These are phyloP conservation scores for Coemansia sp. DNA, from an alignment of 192 early-diverging fungal genomes.

Conservation along the genomic window DNA sequence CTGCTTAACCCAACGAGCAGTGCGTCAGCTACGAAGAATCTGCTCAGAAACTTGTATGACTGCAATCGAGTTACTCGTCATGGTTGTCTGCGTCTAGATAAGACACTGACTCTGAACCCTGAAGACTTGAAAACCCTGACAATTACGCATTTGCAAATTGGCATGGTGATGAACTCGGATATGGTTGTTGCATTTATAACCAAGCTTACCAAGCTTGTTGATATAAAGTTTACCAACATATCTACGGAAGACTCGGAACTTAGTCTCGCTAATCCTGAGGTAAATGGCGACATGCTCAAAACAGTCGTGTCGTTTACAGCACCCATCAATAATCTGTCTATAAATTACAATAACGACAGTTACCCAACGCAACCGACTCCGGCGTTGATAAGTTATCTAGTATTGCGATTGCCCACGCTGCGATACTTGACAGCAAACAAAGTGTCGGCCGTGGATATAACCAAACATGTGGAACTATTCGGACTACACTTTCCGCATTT, in stretches of 20 bases:
- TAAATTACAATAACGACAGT: background rate
- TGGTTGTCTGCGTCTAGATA: slow-evolving; percentile 2
- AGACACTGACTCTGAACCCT: background rate
- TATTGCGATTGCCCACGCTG: background rate
- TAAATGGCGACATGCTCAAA: background rate
- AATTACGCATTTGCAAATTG: slow-evolving; percentile 2
- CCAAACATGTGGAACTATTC: background rate
- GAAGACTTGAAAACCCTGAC: background rate
- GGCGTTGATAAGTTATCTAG: background rate
- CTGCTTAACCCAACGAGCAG: background rate
- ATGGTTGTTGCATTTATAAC: slow-evolving; percentile 1
- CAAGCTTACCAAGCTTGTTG: background rate
- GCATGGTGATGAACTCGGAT: background rate
- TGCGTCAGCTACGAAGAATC: too few species aligned
- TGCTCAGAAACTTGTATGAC: background rate
- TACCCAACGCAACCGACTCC: background rate
- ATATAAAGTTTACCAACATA: slow-evolving; percentile 7
- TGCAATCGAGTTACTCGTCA: background rate
- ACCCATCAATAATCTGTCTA: background rate
- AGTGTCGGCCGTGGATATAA: background rate
- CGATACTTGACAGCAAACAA: background rate
- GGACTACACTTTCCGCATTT: background rate
- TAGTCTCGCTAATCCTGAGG: too few species aligned
- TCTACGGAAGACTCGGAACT: background rate
- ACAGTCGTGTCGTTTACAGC: background rate